Evolutionary conservation across 83 land plant species (phyloP).

Genomic region (Isoetes engelmannii): DNA sequence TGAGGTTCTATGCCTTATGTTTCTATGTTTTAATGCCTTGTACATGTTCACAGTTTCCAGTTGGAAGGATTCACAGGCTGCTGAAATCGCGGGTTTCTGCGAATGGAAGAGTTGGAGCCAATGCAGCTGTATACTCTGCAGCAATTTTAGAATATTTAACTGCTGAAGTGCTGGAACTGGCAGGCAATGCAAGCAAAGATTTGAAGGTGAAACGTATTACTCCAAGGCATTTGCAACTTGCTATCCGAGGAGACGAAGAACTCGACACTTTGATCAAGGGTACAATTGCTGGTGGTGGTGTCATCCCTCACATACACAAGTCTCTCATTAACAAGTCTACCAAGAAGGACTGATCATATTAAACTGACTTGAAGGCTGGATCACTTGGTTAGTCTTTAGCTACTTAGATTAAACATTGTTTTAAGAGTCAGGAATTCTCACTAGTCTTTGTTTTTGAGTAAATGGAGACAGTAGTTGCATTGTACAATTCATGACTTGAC

Average conservation of each 20-base stretch:
- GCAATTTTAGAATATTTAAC: conserved; percentile 11
- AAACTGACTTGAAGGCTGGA: no score
- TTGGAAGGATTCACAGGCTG: conserved; percentile 6
- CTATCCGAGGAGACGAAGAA: conserved; percentile 13
- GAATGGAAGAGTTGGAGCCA: conserved; percentile 10
- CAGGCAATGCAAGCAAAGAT: conserved; percentile 15
- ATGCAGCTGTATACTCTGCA: conserved; percentile 11
- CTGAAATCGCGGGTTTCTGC: neutral
- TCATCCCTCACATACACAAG: conserved; percentile 12
- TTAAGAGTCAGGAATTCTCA: no score
- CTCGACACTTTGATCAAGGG: conserved; percentile 14
- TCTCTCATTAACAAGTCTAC: conserved; percentile 12
- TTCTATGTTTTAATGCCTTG: no score
- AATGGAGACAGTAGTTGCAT: no score
- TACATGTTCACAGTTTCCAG: conserved; percentile 2
- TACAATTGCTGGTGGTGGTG: conserved; percentile 12
- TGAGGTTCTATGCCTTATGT: no score
- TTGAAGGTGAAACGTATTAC: conserved; percentile 11
- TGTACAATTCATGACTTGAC: no score
- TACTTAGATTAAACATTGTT: no score
- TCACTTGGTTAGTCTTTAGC: no score
- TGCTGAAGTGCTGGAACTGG: conserved; percentile 11
- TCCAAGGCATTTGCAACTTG: conserved; percentile 9
- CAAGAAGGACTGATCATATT: neutral
- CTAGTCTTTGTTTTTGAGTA: no score